Percentiles rank a stretch among this genome's conserved stretches.
Conservation (phyloP, 106 monocot genomes). For the Dioscorea zingiberensis region DNA sequence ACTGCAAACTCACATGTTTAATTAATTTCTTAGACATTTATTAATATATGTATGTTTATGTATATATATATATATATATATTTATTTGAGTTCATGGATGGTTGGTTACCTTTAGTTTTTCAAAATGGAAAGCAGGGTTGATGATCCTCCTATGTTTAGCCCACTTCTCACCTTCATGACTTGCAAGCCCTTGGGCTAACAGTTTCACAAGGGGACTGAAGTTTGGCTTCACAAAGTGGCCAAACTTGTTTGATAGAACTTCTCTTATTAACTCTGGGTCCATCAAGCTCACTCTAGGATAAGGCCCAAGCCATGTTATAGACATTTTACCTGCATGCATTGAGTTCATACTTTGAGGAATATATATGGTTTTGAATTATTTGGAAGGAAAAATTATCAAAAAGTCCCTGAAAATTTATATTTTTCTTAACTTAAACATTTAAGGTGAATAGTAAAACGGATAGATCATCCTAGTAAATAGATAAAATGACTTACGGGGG, state of each 20-base stretch:
- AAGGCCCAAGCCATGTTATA: constrained; percentile 13
- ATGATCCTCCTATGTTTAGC: constrained; percentile 59
- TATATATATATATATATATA: neutral
- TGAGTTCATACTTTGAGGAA: no score
- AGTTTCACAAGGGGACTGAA: constrained; percentile 8
- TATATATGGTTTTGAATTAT: no score
- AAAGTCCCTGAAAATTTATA: no score
- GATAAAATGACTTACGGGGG: no score
- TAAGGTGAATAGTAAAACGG: no score
- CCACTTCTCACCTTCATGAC: constrained; percentile 75
- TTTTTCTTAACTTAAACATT: no score
- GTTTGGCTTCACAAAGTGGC: constrained; percentile 15
- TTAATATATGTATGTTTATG: neutral
- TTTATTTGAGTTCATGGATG: neutral
- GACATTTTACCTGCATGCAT: neutral
- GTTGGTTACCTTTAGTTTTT: constrained; percentile 65
- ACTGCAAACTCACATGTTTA: constrained; percentile 18
- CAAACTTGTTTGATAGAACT: constrained; percentile 16
- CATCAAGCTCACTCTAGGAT: constrained; percentile 10
- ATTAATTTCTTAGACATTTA: neutral
- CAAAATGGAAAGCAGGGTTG: constrained; percentile 78
- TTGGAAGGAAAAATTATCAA: no score
- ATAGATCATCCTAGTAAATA: no score
- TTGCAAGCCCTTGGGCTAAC: constrained; percentile 31
- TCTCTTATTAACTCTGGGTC: constrained; percentile 24